A percentile compares a stretch with the other conserved stretches of the same genome.
These are phyloP conservation scores for Cruciata laevipes DNA, from an alignment of 257 asterid species.

Conservation along the genomic window DNA sequence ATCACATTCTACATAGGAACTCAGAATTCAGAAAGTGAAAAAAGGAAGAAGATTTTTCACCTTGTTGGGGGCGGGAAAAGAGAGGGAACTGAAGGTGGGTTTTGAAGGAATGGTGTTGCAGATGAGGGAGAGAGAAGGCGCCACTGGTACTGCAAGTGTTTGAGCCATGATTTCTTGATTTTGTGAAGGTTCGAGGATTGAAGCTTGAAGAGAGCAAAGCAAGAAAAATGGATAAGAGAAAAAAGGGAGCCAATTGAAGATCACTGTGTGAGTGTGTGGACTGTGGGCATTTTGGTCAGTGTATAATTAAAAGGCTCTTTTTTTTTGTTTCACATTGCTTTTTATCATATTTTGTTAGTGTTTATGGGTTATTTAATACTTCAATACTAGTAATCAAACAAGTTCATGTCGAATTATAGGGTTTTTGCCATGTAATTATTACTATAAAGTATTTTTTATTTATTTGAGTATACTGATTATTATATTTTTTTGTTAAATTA, in stretches of 20 bases:
- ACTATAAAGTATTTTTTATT: no score
- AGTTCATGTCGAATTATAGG: no score
- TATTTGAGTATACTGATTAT: no score
- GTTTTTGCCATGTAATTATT: no score
- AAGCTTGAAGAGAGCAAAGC: background rate
- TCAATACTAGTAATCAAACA: no score
- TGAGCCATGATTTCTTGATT: slow-evolving; percentile 45
- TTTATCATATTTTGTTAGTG: no score
- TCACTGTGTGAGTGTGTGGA: background rate
- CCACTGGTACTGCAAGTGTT: slow-evolving; percentile 58
- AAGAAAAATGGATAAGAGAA: background rate
- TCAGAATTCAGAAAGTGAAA: background rate
- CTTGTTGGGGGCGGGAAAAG: slow-evolving; percentile 47
- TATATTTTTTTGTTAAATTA: no score
- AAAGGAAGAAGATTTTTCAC: slow-evolving; percentile 22
- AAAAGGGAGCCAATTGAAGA: background rate
- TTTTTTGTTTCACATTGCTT: no score
- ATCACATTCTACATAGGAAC: background rate
- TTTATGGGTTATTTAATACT: no score
- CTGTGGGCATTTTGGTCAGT: background rate
- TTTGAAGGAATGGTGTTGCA: slow-evolving; percentile 35
- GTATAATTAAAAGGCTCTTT: background rate
- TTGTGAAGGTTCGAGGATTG: background rate
- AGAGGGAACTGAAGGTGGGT: slow-evolving; percentile 29
- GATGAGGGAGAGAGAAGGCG: slow-evolving; percentile 60